phyloP scores from a whole-genome alignment of 2,329 filamentous ascomycete genomes.

The Arthrobotrys sphaeroides region DNA sequence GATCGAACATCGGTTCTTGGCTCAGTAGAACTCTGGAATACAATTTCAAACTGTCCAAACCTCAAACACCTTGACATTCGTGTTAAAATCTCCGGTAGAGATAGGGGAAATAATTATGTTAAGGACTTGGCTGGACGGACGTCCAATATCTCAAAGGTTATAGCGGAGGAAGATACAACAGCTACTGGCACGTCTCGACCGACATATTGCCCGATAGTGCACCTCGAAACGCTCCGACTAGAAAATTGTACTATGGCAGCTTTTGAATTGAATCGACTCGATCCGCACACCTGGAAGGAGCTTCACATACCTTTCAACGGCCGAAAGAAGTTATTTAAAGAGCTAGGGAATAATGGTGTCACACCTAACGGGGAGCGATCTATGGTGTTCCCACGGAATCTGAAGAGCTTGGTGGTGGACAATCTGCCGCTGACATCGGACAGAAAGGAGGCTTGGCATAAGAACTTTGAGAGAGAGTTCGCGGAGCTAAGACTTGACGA shows the following conservation, averaged over 20 bases:
- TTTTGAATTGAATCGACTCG: constrained; percentile 43
- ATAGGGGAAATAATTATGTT: constrained; percentile 35
- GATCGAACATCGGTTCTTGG: constrained; percentile 38
- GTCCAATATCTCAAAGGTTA: neutral
- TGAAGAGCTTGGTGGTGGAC: constrained; percentile 47
- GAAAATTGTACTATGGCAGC: constrained; percentile 37
- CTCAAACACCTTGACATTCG: constrained; percentile 37
- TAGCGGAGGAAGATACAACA: neutral
- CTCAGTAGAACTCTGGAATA: constrained; percentile 43
- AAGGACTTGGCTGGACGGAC: constrained; percentile 25
- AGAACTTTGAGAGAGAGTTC: constrained; percentile 35
- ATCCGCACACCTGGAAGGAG: constrained; percentile 7
- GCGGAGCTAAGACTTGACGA: constrained; percentile 34
- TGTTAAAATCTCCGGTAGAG: constrained; percentile 32
- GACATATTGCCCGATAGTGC: constrained; percentile 8
- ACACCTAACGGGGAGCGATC: neutral
- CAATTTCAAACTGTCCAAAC: constrained; percentile 33
- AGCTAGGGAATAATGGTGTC: neutral
- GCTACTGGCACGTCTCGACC: neutral
- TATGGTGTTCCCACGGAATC: constrained; percentile 43
- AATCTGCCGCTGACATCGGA: constrained; percentile 31
- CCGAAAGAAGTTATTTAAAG: constrained; percentile 41
- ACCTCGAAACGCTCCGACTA: constrained; percentile 21
- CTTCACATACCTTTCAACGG: constrained; percentile 47
- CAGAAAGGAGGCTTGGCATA: constrained; percentile 43